Evolutionary conservation across 2,329 filamentous ascomycete genomes (phyloP).

Genomic region (Ceratocystis variospora): DNA sequence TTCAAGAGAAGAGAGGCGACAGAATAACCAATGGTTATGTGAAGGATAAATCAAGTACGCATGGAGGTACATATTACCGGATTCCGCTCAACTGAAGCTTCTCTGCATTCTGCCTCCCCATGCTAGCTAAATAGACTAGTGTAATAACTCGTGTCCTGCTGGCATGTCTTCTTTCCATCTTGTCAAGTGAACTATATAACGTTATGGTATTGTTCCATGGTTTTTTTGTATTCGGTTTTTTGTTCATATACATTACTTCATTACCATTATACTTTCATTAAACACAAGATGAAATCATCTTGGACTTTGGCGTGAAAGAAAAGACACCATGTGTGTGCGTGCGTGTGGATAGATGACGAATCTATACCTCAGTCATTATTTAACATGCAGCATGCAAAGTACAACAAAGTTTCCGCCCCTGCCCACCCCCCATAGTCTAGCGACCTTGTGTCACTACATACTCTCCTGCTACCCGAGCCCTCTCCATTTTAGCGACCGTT

Average conservation of each 20-base stretch:
- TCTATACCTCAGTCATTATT: background rate
- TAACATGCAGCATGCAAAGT: background rate
- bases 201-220: background rate
- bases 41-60: conserved; percentile 18
- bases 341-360: background rate
- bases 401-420: background rate
- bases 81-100: background rate
- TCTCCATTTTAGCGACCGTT: conserved; percentile 50
- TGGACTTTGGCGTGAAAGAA: background rate
- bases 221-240: background rate
- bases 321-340: background rate
- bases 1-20: background rate
- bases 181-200: background rate
- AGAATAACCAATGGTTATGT: conserved; percentile 18
- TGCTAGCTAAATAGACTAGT: background rate
- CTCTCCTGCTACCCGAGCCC: conserved; percentile 44
- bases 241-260: background rate
- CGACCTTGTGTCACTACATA: conserved; percentile 36
- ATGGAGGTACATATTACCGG: conserved; percentile 13
- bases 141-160: background rate
- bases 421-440: background rate
- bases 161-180: background rate
- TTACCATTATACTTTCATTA: background rate
- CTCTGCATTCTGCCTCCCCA: background rate
- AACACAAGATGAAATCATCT: background rate